A percentile compares a stretch with the other conserved stretches of the same genome.
Evolutionary conservation across 148 eudicot species (phyloP).

Genomic region (Chenopodium quinoa): DNA sequence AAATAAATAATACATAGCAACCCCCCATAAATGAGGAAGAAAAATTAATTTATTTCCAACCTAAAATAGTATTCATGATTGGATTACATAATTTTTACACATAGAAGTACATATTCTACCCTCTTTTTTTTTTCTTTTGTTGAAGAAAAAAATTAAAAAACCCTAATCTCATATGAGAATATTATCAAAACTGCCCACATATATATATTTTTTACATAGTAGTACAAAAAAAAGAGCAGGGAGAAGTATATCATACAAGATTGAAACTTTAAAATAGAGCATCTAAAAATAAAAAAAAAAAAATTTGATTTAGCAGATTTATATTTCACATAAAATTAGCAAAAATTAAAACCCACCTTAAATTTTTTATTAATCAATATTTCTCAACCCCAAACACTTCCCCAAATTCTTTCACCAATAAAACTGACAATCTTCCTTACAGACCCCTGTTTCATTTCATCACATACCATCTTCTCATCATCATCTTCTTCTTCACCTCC

Average conservation of each 20-base stretch:
- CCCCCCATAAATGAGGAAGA: neutral
- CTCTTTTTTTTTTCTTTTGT: no score
- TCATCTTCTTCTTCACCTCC: slow-evolving; percentile 41
- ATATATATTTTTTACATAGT: slow-evolving; percentile 23
- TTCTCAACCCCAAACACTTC: slow-evolving; percentile 55
- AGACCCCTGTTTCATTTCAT: slow-evolving; percentile 42
- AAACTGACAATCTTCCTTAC: slow-evolving; percentile 56
- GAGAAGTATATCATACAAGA: slow-evolving; percentile 19
- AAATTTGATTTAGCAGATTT: slow-evolving; percentile 2
- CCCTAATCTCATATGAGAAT: slow-evolving; percentile 12
- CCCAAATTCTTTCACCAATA: slow-evolving; percentile 70
- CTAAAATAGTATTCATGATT: neutral
- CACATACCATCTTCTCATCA: slow-evolving; percentile 1
- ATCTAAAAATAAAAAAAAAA: neutral
- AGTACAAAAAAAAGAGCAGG: neutral
- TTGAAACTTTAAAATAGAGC: neutral
- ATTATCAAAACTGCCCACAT: slow-evolving; percentile 13
- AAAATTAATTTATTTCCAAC: neutral
- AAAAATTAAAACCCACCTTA: slow-evolving; percentile 16
- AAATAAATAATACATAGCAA: neutral
- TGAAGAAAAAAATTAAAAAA: neutral
- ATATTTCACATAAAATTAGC: slow-evolving; percentile 7
- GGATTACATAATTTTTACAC: slow-evolving; percentile 8
- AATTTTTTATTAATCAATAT: neutral
- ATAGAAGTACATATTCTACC: slow-evolving; percentile 10